A percentile compares a stretch with the other conserved stretches of the same genome.
phyloP scores from a whole-genome alignment of 257 asterid species.

The Gentiana macrophylla region DNA sequence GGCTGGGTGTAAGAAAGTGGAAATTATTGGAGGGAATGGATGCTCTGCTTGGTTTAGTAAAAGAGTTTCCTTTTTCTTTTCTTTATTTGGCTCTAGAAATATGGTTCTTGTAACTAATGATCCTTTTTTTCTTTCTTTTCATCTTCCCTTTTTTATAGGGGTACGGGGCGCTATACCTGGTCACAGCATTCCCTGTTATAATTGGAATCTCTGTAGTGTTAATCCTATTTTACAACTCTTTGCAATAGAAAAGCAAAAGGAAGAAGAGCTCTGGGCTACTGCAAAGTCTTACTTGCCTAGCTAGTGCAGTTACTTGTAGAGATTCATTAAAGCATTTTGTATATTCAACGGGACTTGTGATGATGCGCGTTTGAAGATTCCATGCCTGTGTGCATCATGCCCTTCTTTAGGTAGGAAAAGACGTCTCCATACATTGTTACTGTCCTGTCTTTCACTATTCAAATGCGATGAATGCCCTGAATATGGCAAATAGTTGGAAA shows the following conservation, averaged over 20 bases:
- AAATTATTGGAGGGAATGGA: too few relatives aligned
- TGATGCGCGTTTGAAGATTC: neutral
- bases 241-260: slow-evolving; percentile 27
- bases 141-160: slow-evolving; percentile 39
- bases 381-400: too few relatives aligned
- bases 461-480: too few relatives aligned
- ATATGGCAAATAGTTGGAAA: too few relatives aligned
- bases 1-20: too few relatives aligned
- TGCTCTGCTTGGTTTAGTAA: too few relatives aligned
- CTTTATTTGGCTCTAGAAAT: neutral
- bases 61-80: neutral
- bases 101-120: slow-evolving; percentile 2
- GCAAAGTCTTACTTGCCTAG: too few relatives aligned
- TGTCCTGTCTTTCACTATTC: too few relatives aligned
- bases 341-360: neutral
- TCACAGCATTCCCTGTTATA: slow-evolving; percentile 76
- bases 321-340: slow-evolving; percentile 3
- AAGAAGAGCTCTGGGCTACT: too few relatives aligned
- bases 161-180: slow-evolving; percentile 84
- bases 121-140: neutral
- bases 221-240: slow-evolving; percentile 76
- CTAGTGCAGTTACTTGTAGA: neutral
- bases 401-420: too few relatives aligned
- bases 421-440: too few relatives aligned
- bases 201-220: slow-evolving; percentile 79